Base-by-base conservation (phyloP, 148 eudicot genomes). In the Fagopyrum tataricum region DNA sequence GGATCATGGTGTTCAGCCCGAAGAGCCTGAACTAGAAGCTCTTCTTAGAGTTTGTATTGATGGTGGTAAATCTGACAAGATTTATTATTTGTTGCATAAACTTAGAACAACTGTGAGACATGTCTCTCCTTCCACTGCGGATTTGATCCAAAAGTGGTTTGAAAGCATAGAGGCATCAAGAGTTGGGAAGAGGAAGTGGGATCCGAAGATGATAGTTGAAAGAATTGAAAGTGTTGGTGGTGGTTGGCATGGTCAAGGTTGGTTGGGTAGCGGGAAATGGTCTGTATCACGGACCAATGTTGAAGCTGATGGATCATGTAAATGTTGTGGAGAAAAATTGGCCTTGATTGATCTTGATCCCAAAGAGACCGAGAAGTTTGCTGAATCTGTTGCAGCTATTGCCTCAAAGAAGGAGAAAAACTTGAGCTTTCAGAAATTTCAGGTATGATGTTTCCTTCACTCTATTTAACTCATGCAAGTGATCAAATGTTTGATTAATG, bases 161-260 rank as follows among this genome's bases (percentile, higher is more conserved):
- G 80, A 71, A 59, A 83, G 91, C 82, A 86, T 84, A 68, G 78
- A 73, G 66, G 90, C 98, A 59, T 84, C 89, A 2, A 78, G 83
- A 82, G 76, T 90, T 58, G 98, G 98, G 75, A 90, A 87, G 79
- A 85, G 87, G 67, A 88, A 86, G 75, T 90, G 91, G 93, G 90
- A 88, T 76, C 70, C 70, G 59, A 75, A 70, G 46, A 20, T 73
- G 56, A 80, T 90, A 17, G 67, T 72, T 37, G 77, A 79, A 78
- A 86, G 81, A 53, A 80, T 81, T 75, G 85, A 80, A 78, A 87
- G 83, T 78, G 88, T 86, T 37, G 98, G 96, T 73, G 98, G 98
- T 71, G 98, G 98, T 44, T 93, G 98, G 98, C 96, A 93, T 80
- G 98, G 98, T 11, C 79, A 86, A 44, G 98, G 98, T 6, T 93